Base-by-base conservation (phyloP, 2,329 filamentous ascomycete species). In the Raffaelea ambrosiae region DNA sequence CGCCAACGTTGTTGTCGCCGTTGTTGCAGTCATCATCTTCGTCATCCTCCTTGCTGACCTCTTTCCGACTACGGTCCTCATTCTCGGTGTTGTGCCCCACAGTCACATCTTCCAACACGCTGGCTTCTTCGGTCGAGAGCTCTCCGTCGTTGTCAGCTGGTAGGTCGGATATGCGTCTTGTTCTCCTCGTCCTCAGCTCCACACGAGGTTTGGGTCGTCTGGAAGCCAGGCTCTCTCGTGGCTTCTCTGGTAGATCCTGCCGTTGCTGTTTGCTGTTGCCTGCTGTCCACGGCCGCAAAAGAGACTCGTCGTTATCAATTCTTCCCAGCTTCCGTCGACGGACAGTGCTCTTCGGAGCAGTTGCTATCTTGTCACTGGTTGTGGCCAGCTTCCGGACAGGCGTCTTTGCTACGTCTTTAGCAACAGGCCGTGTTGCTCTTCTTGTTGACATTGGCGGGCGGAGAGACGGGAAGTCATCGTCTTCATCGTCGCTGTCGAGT, bases 401-500 rank as follows among this genome's bases (percentile, higher is more conserved):
- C 5, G 39, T 39, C 16, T 3, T 13, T 21, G 20, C 33, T 11
- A 29, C 11, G 11, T 23, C 22, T 4, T 22, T n/a, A 23, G 13
- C n/a, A 22, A n/a, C 2, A 4, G n/a, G 13, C 33, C 36, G 23
- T 43, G 46, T n/a, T 23, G 21, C 16, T 29, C 7, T 38, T 18
- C 7, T 13, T 43, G 26, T 43, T 39, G 9, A 23, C 18, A 38
- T 5, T n/a, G 10, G 43, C 33, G 21, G 18, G 39, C 43, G 43
- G 9, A 42, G 20, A 5, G 45, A 46, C 21, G 40, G 23, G 26
- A 43, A 41, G 21, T 44, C 29, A 33, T 43, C 38, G 10, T 39
- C 21, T 16, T 51, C 51, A 40, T 53, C 52, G 40, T 51, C 49
- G 23, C 52, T 53, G 46, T 53, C 52, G 13, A 45, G n/a, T 22